Evolutionary conservation across 164 flowering plant species (phyloP).

Genomic region (Magnolia sinica): DNA sequence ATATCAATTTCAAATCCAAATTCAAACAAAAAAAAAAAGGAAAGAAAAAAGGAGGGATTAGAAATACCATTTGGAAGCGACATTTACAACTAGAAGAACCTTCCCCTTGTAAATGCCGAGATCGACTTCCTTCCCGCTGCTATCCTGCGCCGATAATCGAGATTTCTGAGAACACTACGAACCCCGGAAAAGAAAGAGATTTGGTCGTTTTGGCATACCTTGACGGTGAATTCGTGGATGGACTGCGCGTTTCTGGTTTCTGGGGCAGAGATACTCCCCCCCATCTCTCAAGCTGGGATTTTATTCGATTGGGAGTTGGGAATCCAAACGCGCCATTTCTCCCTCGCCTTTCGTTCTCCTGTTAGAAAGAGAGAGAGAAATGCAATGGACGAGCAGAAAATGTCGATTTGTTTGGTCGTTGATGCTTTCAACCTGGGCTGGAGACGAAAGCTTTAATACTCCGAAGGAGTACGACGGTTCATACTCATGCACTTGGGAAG

Average conservation of each 20-base stretch:
- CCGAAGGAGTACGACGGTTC: too few relatives aligned
- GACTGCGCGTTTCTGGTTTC: constrained; percentile 24
- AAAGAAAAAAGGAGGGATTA: background rate
- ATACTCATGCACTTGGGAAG: too few relatives aligned
- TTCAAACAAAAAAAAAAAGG: background rate
- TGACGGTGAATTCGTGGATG: constrained; percentile 68
- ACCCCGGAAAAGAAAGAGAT: background rate
- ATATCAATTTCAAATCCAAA: constrained; percentile 1
- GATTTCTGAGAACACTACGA: background rate
- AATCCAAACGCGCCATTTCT: too few relatives aligned
- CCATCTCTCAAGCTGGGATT: background rate
- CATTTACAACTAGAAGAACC: constrained; percentile 79
- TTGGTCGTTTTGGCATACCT: constrained; percentile 32
- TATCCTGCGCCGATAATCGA: constrained; percentile 43
- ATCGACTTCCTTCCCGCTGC: constrained; percentile 60
- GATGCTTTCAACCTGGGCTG: too few relatives aligned
- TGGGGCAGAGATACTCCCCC: background rate
- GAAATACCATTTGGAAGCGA: constrained; percentile 85
- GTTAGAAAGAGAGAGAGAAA: too few relatives aligned
- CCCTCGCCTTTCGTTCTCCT: too few relatives aligned
- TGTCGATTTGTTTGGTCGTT: too few relatives aligned
- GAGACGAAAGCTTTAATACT: too few relatives aligned
- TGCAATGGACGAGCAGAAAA: too few relatives aligned
- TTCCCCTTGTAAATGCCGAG: constrained; percentile 69
- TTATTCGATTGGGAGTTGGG: too few relatives aligned